Evolutionary conservation across 1,284 basidiomycete species (phyloP), one percentile per base, ranked within the genome.

Genomic region (Ustilago lituana): DNA sequence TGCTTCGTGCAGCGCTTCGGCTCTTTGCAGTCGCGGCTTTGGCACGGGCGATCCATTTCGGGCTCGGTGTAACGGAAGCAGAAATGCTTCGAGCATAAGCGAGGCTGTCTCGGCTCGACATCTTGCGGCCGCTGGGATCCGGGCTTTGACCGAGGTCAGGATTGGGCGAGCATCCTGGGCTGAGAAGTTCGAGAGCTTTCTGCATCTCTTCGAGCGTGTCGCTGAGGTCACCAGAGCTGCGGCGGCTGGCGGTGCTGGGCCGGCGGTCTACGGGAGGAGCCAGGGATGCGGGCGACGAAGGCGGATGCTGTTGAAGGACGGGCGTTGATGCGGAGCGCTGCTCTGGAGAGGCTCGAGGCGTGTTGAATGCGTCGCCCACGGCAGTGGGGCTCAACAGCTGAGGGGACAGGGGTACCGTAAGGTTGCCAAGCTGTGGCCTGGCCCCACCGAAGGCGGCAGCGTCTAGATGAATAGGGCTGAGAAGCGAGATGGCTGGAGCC

Each of bases 381-480:
- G 54, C 49, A 10, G 55, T 62, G 1, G 58, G 55, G 22, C 53
- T 54, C 31, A 57, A 43, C 6, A 56, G 56, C 49, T 66, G 63
- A 23, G 57, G 62, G 12, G 61, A 49, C 17, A 48, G 14, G 5
- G 56, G 36, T 1, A 38, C 40, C 17, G 55, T 45, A 4, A 73
- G 53, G 31, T 45, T 53, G 32, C 70, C 70, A 1, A 74, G 57
- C 32, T 56, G 38, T 4, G 72, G 63, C 26, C 54, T 52, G 23
- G 59, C 37, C 8, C 72, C 72, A 4, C 29, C 54, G 24, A 74
- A 74, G 1, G 64, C 47, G 6, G 54, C 49, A 6, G 50, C 48
- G 14, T 73, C 74, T 20, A 76, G 59, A 19, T 71, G 69, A 35
- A 76, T 74, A 1, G 74, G 74, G 43, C 74, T 76, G 17, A 76